Base-by-base conservation (phyloP, 345 rosid genomes). In the Sapria himalayana region DNA sequence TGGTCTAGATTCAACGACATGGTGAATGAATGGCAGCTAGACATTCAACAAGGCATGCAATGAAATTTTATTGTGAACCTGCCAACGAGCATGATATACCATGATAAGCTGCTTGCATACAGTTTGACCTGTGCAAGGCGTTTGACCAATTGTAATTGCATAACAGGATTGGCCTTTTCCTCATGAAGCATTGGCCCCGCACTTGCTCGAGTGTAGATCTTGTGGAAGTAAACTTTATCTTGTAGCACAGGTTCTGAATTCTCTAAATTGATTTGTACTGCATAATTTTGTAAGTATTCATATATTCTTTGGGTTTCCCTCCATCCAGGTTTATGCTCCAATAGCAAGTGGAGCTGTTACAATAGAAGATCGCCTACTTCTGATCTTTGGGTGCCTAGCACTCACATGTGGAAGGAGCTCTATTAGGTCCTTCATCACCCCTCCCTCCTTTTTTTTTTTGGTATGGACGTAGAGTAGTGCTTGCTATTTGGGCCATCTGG, bases 141-240 rank as follows among this genome's bases (percentile, higher is more conserved):
- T n/a, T n/a, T n/a, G n/a, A n/a, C n/a, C n/a, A n/a, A n/a, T n/a
- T n/a, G n/a, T n/a, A n/a, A n/a, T n/a, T n/a, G n/a, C n/a, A n/a
- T 38, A 21, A 19, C 62, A 89, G 98, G 98, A 89, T 50, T 82
- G 74, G 78, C 93, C 94, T 35, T 9, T 73, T 52, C 61, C 76
- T 7, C 9, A 16, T 22, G 78, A 72, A 49, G 52, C 19, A 8
- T 27, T 72, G 45, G 41, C 37, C 17, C 33, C 66, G 1, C 45
- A 41, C 24, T 43, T 70, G 38, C 58, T 79, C 33, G 33, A 50
- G 15, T 89, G 98, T 38, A 33, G 48, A 44, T 43, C 49, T 0
- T 89, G 94, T 41, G 81, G 78, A 50, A 56, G 47, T 51, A 72
- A 43, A 52, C 74, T 82, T 14, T 70, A 73, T 51, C 91, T 79